Conservation (phyloP, 148 eudicot species). For the Beta vulgaris region DNA sequence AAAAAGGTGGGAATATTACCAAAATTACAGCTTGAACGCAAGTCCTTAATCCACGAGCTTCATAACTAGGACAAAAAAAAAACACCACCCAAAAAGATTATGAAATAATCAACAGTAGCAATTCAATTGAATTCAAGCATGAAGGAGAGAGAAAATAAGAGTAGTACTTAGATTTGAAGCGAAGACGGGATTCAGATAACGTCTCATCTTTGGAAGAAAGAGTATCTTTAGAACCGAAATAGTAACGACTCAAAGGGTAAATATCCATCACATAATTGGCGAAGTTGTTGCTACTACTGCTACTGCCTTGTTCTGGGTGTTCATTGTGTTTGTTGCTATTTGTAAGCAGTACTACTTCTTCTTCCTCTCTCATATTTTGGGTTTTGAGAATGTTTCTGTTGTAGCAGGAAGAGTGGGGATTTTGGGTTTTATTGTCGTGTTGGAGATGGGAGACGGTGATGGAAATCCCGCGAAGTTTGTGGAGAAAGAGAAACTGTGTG, state of each 20-base stretch:
- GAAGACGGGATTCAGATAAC: slow-evolving; percentile 39
- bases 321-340: neutral
- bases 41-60: slow-evolving; percentile 60
- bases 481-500: neutral
- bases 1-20: slow-evolving; percentile 30
- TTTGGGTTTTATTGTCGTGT: neutral
- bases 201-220: slow-evolving; percentile 33
- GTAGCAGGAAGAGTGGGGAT: neutral
- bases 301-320: neutral
- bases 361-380: neutral
- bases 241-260: slow-evolving; percentile 54
- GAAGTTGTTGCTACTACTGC: neutral
- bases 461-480: neutral
- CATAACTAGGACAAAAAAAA: slow-evolving; percentile 39
- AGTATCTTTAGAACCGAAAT: slow-evolving; percentile 50
- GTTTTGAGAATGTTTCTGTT: neutral
- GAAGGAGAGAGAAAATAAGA: neutral
- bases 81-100: neutral
- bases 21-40: slow-evolving; percentile 62
- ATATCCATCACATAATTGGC: slow-evolving; percentile 34
- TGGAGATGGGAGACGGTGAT: neutral
- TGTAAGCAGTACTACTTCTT: neutral
- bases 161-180: slow-evolving; percentile 49
- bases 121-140: neutral
- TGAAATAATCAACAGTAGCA: neutral